Evolutionary conservation across 768 basidiomycete species (phyloP).

Genomic region (Boletus sp.): DNA sequence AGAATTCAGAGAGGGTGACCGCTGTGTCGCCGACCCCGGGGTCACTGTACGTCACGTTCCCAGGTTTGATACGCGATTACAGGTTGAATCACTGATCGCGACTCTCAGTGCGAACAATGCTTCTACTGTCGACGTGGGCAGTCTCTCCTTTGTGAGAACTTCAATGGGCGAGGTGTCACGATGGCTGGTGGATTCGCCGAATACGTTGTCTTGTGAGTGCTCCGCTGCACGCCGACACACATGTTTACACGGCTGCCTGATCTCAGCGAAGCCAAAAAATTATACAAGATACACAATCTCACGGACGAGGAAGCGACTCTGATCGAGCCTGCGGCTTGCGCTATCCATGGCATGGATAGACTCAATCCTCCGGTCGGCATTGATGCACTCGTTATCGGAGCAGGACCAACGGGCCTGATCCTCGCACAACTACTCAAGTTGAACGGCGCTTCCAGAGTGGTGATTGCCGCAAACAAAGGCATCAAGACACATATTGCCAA

Average conservation of each 20-base stretch:
- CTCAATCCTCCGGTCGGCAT: conserved; percentile 73
- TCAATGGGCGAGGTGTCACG: conserved; percentile 70
- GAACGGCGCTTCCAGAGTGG: conserved; percentile 75
- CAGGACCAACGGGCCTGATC: conserved; percentile 83
- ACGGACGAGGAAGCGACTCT: conserved; percentile 82
- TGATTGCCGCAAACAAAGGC: conserved; percentile 82
- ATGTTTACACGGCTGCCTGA: background rate
- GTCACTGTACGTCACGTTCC: conserved; percentile 46
- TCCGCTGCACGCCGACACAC: too few species aligned
- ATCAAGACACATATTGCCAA: conserved; percentile 83
- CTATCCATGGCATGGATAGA: conserved; percentile 85
- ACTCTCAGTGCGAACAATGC: conserved; percentile 66
- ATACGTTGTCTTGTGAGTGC: conserved; percentile 72
- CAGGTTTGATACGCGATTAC: background rate
- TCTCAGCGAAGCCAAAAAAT: conserved; percentile 58
- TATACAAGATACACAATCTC: conserved; percentile 81
- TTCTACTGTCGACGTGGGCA: conserved; percentile 82
- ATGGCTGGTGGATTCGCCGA: conserved; percentile 84
- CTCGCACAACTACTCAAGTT: conserved; percentile 82
- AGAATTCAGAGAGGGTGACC: conserved; percentile 69
- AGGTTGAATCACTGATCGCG: background rate
- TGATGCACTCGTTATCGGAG: conserved; percentile 77
- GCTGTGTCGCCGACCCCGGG: conserved; percentile 77
- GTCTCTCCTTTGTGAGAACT: conserved; percentile 78
- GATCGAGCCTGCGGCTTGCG: conserved; percentile 83